These are phyloP conservation scores for Physcomitrellopsis africana DNA, from an alignment of 225 moss, liverwort and hornwort genomes.

Conservation along the genomic window DNA sequence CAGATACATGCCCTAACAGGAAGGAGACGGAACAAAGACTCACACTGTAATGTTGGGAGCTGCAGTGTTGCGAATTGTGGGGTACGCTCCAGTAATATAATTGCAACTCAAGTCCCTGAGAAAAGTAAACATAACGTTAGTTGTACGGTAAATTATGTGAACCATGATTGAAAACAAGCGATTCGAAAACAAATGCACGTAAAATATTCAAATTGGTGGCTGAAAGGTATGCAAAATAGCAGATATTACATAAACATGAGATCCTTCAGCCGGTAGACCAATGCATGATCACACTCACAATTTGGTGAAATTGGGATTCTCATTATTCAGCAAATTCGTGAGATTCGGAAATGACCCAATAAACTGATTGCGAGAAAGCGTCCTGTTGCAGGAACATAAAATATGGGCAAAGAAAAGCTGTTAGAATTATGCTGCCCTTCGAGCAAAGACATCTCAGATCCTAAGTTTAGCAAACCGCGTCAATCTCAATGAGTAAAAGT, in stretches of 20 bases:
- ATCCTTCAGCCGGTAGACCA: neutral
- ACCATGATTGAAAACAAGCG: neutral
- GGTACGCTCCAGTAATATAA: slow-evolving; percentile 38
- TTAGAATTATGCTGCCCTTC: neutral
- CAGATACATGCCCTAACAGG: neutral
- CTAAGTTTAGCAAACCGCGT: neutral
- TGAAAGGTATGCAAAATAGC: neutral
- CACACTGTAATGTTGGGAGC: slow-evolving; percentile 35
- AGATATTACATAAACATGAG: neutral
- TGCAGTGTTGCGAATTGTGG: slow-evolving; percentile 36
- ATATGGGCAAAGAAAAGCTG: neutral
- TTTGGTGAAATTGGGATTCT: slow-evolving; percentile 26
- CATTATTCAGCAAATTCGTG: slow-evolving; percentile 34
- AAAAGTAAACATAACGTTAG: slow-evolving; percentile 6
- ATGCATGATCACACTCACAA: slow-evolving; percentile 31
- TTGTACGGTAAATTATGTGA: neutral
- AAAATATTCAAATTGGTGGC: neutral
- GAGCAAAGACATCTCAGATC: neutral
- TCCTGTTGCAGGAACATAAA: slow-evolving; percentile 26
- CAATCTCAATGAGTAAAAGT: neutral
- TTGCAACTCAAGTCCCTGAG: slow-evolving; percentile 48
- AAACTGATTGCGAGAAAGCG: slow-evolving; percentile 42
- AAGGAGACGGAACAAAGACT: slow-evolving; percentile 9
- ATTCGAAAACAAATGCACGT: slow-evolving; percentile 1
- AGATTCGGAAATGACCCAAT: slow-evolving; percentile 42